A percentile compares a stretch with the other conserved stretches of the same genome.
These are phyloP conservation scores for Blumeria graminis DNA, from an alignment of 2,329 filamentous ascomycete species.

Conservation along the genomic window DNA sequence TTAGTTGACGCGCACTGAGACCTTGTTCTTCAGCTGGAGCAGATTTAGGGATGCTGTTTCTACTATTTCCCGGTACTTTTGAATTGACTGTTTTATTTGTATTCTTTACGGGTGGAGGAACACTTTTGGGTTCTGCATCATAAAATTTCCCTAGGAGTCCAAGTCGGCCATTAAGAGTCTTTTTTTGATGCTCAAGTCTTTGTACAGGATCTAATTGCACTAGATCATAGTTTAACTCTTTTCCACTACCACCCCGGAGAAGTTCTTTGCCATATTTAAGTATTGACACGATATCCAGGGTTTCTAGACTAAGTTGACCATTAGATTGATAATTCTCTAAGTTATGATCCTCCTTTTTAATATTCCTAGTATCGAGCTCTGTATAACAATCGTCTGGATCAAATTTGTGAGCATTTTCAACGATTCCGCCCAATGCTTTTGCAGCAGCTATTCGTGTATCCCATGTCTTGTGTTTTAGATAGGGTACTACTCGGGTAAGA, in stretches of 20 bases:
- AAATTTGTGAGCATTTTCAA: slow-evolving; percentile 66
- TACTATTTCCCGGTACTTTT: slow-evolving; percentile 15
- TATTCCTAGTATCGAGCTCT: slow-evolving; percentile 1
- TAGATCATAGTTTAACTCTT: slow-evolving; percentile 61
- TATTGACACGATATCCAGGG: slow-evolving; percentile 55
- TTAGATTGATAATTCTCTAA: slow-evolving; percentile 20
- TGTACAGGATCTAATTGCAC: slow-evolving; percentile 60
- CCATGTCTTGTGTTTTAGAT: slow-evolving; percentile 87
- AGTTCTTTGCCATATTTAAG: slow-evolving; percentile 66
- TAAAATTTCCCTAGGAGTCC: slow-evolving; percentile 67
- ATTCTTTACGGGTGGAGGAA: slow-evolving; percentile 20
- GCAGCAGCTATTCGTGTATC: slow-evolving; percentile 84
- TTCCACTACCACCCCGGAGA: slow-evolving; percentile 49
- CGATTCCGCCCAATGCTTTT: slow-evolving; percentile 82
- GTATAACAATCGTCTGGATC: slow-evolving; percentile 36
- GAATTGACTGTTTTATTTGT: slow-evolving; percentile 6
- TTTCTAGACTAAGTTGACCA: slow-evolving; percentile 43
- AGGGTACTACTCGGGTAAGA: slow-evolving; percentile 80
- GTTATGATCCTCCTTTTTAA: slow-evolving; percentile 37
- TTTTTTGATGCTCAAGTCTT: slow-evolving; percentile 70
- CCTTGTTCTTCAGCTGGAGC: slow-evolving; percentile 35
- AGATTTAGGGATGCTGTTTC: slow-evolving; percentile 17
- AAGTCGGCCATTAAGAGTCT: slow-evolving; percentile 57
- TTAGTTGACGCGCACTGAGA: slow-evolving; percentile 79
- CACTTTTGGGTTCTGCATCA: slow-evolving; percentile 55